phyloP scores from a whole-genome alignment of 2,329 filamentous ascomycete species.

The Penicillium janthinellum region DNA sequence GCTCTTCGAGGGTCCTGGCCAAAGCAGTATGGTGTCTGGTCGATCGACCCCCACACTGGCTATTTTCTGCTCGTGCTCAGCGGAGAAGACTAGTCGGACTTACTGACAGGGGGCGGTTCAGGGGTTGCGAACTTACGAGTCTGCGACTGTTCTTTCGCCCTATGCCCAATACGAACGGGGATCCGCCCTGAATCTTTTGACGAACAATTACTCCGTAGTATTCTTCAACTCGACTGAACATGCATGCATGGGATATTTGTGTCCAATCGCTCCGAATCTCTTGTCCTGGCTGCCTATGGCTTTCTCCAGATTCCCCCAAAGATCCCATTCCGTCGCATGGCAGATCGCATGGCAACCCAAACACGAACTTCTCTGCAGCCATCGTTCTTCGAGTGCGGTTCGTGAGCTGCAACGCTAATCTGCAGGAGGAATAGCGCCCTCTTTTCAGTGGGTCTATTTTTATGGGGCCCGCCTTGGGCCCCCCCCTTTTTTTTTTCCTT shows the following conservation, averaged over 20 bases:
- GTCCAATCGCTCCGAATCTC: neutral
- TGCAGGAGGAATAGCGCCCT: conserved; percentile 3
- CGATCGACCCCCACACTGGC: conserved; percentile 29
- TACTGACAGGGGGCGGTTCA: conserved; percentile 28
- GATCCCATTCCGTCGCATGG: conserved; percentile 1
- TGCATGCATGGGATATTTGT: too few relatives aligned
- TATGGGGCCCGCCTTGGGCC: conserved; percentile 5
- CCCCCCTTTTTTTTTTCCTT: conserved; percentile 12
- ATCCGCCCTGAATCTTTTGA: conserved; percentile 8
- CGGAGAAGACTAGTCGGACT: conserved; percentile 15
- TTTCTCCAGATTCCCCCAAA: neutral
- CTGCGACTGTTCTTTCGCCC: conserved; percentile 10
- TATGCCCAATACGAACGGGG: conserved; percentile 14
- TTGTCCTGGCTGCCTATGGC: neutral
- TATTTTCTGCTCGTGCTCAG: conserved; percentile 24
- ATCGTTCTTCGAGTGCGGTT: conserved; percentile 15
- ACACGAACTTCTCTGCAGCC: conserved; percentile 2
- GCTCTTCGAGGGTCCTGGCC: neutral
- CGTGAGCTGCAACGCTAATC: conserved; percentile 19
- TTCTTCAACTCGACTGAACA: neutral
- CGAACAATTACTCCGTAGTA: neutral
- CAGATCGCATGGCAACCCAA: neutral
- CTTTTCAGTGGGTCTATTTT: conserved; percentile 4
- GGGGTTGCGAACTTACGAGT: conserved; percentile 18
- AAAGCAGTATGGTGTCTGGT: conserved; percentile 8